phyloP scores from a whole-genome alignment of 1,284 basidiomycete species.

The Psilocybe mexicana region DNA sequence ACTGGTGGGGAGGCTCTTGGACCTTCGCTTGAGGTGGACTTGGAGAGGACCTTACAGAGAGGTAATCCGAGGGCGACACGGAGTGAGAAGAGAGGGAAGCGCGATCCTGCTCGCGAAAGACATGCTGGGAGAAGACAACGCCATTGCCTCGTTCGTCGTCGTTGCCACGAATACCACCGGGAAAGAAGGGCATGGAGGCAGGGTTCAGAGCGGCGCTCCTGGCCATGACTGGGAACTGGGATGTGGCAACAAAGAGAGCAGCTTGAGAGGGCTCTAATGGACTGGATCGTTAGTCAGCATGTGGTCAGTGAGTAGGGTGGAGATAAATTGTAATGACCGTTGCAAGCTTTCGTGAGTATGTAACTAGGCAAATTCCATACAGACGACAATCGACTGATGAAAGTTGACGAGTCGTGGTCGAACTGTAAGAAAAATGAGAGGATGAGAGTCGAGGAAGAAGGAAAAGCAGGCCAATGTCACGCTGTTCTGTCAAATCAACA shows the following conservation, averaged over 20 bases:
- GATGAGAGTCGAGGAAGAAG: background rate
- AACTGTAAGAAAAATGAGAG: constrained; percentile 8
- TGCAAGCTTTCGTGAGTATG: constrained; percentile 22
- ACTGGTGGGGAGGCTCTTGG: constrained; percentile 34
- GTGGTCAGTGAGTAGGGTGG: constrained; percentile 8
- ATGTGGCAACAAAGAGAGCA: constrained; percentile 25
- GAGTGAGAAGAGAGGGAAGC: constrained; percentile 56
- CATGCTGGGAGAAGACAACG: constrained; percentile 47
- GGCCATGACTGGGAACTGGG: constrained; percentile 53
- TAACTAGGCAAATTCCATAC: constrained; percentile 44
- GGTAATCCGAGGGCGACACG: constrained; percentile 60
- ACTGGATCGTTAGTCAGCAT: constrained; percentile 29
- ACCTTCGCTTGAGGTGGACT: constrained; percentile 51
- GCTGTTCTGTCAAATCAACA: constrained; percentile 7
- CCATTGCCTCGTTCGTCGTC: constrained; percentile 52
- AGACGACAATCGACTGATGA: constrained; percentile 22
- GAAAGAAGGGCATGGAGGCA: constrained; percentile 80
- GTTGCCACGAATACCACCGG: constrained; percentile 56
- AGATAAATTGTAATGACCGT: constrained; percentile 16
- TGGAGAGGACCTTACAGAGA: constrained; percentile 69
- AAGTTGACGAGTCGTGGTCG: constrained; percentile 6
- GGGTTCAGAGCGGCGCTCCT: constrained; percentile 76
- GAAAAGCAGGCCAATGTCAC: background rate
- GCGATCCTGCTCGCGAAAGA: constrained; percentile 56
- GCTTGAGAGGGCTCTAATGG: constrained; percentile 15